Percentiles rank a stretch among this genome's conserved stretches.
Evolutionary conservation across 2,329 filamentous ascomycete genomes (phyloP).

Genomic region (Colletotrichum endophyticum): DNA sequence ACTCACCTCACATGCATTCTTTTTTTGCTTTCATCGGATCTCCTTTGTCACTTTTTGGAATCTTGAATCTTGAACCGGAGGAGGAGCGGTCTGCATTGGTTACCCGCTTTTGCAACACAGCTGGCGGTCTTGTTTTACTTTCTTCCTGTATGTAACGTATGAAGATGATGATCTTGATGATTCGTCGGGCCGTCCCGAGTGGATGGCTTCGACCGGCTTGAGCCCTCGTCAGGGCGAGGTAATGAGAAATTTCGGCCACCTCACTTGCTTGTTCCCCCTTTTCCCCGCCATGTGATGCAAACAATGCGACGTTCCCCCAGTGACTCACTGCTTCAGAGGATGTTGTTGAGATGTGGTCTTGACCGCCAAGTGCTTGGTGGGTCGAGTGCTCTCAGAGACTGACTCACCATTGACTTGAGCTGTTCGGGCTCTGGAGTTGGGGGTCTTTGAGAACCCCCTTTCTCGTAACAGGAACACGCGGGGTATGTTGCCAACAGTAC

Average conservation of each 20-base stretch:
- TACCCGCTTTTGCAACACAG: constrained; percentile 25
- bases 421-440: neutral
- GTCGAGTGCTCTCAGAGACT: neutral
- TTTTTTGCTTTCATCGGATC: neutral
- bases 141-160: neutral
- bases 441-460: neutral
- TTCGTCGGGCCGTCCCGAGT: constrained; percentile 27
- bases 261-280: constrained; percentile 23
- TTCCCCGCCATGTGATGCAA: neutral
- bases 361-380: neutral
- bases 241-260: constrained; percentile 44
- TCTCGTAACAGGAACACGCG: neutral
- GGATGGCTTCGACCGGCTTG: constrained; percentile 28
- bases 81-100: constrained; percentile 18
- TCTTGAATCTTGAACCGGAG: neutral
- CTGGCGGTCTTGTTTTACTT: constrained; percentile 10
- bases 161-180: constrained; percentile 24
- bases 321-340: neutral
- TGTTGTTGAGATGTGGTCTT: neutral
- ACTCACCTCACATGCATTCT: constrained; percentile 31
- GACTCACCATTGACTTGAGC: neutral
- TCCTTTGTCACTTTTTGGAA: constrained; percentile 11
- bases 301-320: neutral
- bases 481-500: neutral
- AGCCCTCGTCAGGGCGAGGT: constrained; percentile 37